phyloP scores from a whole-genome alignment of 2,329 filamentous ascomycete genomes.

The Paraphaeosphaeria sporulosa region DNA sequence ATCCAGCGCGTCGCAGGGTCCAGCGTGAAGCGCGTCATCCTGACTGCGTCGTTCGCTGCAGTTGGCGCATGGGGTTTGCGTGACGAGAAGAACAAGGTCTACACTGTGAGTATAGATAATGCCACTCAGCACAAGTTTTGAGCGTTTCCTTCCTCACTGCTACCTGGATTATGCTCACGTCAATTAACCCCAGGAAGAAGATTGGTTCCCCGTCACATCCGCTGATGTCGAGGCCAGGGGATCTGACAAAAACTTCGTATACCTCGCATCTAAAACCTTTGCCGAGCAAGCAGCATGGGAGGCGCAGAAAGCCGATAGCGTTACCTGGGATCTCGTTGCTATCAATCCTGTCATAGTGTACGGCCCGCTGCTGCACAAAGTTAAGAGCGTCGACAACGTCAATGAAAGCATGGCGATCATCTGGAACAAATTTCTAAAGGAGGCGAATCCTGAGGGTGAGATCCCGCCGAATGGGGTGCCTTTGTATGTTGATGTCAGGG shows the following conservation, averaged over 20 bases:
- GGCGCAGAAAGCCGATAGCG: conserved; percentile 53
- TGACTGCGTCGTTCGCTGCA: conserved; percentile 69
- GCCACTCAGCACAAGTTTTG: conserved; percentile 44
- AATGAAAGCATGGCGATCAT: conserved; percentile 75
- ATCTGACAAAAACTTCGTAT: conserved; percentile 33
- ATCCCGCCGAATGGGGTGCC: conserved; percentile 62
- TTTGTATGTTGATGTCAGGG: conserved; percentile 47
- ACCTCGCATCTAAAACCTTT: conserved; percentile 65
- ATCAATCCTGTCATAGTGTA: conserved; percentile 56
- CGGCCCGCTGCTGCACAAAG: conserved; percentile 59
- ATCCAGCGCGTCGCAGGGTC: conserved; percentile 64
- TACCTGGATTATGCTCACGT: no score
- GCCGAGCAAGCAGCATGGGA: conserved; percentile 59
- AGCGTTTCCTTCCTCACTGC: no score
- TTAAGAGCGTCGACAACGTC: conserved; percentile 64
- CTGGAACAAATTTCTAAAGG: conserved; percentile 70
- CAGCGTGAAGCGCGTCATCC: conserved; percentile 73
- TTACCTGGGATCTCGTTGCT: no score
- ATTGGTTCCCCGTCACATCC: conserved; percentile 58
- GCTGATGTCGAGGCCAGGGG: conserved; percentile 52
- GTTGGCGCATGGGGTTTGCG: conserved; percentile 64
- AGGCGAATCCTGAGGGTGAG: conserved; percentile 54
- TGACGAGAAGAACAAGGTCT: conserved; percentile 51
- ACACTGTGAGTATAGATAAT: conserved; percentile 50
- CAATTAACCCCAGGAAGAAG: no score